Evolutionary conservation across 768 basidiomycete species (phyloP).

Genomic region (Zangia roseola): DNA sequence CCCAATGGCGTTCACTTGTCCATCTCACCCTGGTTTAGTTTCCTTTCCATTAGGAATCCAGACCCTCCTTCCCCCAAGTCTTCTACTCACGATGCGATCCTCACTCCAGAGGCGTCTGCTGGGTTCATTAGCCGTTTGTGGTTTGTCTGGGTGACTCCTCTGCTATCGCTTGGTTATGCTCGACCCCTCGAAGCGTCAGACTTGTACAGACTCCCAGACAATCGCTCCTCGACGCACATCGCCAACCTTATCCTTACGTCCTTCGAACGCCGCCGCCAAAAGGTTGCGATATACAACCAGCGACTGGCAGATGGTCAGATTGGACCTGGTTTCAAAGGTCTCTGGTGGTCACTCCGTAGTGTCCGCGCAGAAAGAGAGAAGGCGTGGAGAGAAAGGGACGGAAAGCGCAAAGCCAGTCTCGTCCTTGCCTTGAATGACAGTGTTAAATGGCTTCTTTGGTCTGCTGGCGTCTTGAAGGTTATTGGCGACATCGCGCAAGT

Average conservation of each 20-base stretch:
- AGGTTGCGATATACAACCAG: constrained; percentile 69
- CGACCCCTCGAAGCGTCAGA: constrained; percentile 80
- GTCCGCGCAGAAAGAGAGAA: constrained; percentile 54
- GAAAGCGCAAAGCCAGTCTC: constrained; percentile 62
- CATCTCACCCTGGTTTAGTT: neutral
- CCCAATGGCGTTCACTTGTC: neutral
- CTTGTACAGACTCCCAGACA: constrained; percentile 72
- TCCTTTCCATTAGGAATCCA: constrained; percentile 12
- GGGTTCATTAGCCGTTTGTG: constrained; percentile 56
- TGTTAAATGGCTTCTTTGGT: constrained; percentile 79
- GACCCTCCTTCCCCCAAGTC: constrained; percentile 41
- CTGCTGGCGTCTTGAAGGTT: constrained; percentile 54
- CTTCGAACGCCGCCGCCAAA: constrained; percentile 56
- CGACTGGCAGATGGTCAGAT: constrained; percentile 66
- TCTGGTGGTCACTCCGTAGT: constrained; percentile 59
- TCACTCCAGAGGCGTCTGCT: constrained; percentile 68
- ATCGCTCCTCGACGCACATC: constrained; percentile 56
- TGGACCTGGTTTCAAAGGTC: constrained; percentile 47
- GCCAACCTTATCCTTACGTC: constrained; percentile 63
- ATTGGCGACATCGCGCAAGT: constrained; percentile 72
- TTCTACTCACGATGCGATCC: constrained; percentile 57
- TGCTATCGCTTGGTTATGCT: constrained; percentile 73
- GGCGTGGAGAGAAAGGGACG: constrained; percentile 61
- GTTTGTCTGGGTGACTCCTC: constrained; percentile 73
- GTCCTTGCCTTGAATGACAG: constrained; percentile 72